A percentile compares a stretch with the other conserved stretches of the same genome.
phyloP scores from a whole-genome alignment of 2,329 filamentous ascomycete genomes.

The Ophiocordyceps unilateralis region DNA sequence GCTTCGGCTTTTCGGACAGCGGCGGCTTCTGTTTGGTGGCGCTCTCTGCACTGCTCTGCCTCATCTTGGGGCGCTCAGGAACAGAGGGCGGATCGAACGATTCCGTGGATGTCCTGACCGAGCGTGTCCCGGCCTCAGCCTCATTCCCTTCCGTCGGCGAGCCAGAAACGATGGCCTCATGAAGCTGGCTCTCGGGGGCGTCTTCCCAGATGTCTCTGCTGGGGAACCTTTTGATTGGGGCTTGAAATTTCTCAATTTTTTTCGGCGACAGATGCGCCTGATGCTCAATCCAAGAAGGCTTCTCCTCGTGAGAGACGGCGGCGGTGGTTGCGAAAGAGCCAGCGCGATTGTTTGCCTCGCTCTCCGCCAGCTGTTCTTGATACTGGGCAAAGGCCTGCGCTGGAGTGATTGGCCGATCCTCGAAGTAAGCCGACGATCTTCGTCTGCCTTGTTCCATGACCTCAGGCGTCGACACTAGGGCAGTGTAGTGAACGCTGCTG shows the following conservation, averaged over 20 bases:
- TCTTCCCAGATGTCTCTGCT: slow-evolving; percentile 94
- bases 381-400: slow-evolving; percentile 48
- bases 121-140: slow-evolving; percentile 10
- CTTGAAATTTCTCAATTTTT: slow-evolving; percentile 25
- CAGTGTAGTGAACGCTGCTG: slow-evolving; percentile 59
- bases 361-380: slow-evolving; percentile 48
- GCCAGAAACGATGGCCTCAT: slow-evolving; percentile 54
- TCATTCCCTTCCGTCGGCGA: slow-evolving; percentile 12
- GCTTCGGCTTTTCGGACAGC: slow-evolving; percentile 38
- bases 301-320: slow-evolving; percentile 8
- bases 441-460: slow-evolving; percentile 22
- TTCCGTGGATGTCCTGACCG: slow-evolving; percentile 22
- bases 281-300: slow-evolving; percentile 26
- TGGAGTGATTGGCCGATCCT: slow-evolving; percentile 31
- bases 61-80: slow-evolving; percentile 37
- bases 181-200: slow-evolving; percentile 62
- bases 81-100: slow-evolving; percentile 25
- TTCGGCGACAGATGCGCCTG: slow-evolving; percentile 34
- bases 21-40: slow-evolving; percentile 19
- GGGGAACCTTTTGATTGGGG: slow-evolving; percentile 52
- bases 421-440: slow-evolving; percentile 11
- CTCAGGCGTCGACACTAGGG: slow-evolving; percentile 69
- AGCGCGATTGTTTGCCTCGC: slow-evolving; percentile 20
- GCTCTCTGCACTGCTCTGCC: slow-evolving; percentile 20
- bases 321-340: slow-evolving; percentile 12